These are phyloP conservation scores for Oryza rufipogon DNA, from an alignment of 176 grass and related monocot species.

Conservation along the genomic window DNA sequence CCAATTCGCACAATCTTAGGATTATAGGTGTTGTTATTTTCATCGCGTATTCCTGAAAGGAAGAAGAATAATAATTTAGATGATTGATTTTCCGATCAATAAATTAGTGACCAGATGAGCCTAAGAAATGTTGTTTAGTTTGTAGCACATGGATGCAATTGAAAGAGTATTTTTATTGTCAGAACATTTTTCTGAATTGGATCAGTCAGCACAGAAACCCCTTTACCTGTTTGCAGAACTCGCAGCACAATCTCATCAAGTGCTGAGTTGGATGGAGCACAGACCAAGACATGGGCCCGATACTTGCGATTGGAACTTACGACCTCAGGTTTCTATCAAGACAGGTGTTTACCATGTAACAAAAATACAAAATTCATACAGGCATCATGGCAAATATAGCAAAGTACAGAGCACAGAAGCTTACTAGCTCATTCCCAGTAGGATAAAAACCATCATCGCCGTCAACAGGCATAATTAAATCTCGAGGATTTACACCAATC, in stretches of 20 bases:
- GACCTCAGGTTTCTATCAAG: slow-evolving; percentile 88
- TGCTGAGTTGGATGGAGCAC: slow-evolving; percentile 95
- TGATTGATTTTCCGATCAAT: slow-evolving; percentile 33
- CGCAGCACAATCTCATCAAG: slow-evolving; percentile 97
- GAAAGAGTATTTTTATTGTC: background rate
- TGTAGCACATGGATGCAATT: slow-evolving; percentile 4
- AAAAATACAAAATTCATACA: slow-evolving; percentile 2
- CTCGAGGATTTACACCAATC: slow-evolving; percentile 78
- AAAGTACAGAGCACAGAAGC: slow-evolving; percentile 17
- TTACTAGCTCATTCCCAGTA: slow-evolving; percentile 96
- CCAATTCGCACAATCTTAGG: slow-evolving; percentile 98
- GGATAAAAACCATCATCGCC: slow-evolving; percentile 97
- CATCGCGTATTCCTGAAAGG: slow-evolving; percentile 86
- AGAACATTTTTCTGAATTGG: slow-evolving; percentile 6
- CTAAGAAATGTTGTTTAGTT: slow-evolving; percentile 20
- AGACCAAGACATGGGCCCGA: slow-evolving; percentile 93
- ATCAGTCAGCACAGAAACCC: slow-evolving; percentile 23
- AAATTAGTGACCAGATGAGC: slow-evolving; percentile 1
- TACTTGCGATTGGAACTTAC: slow-evolving; percentile 93
- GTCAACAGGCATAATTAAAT: slow-evolving; percentile 88
- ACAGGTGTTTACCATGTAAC: slow-evolving; percentile 34
- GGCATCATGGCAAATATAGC: slow-evolving; percentile 27
- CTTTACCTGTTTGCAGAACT: slow-evolving; percentile 82
- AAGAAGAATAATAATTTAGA: slow-evolving; percentile 14
- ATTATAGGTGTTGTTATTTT: slow-evolving; percentile 85